Base-by-base conservation (phyloP, 176 grass and related monocot genomes). In the Cenchrus purpureus region DNA sequence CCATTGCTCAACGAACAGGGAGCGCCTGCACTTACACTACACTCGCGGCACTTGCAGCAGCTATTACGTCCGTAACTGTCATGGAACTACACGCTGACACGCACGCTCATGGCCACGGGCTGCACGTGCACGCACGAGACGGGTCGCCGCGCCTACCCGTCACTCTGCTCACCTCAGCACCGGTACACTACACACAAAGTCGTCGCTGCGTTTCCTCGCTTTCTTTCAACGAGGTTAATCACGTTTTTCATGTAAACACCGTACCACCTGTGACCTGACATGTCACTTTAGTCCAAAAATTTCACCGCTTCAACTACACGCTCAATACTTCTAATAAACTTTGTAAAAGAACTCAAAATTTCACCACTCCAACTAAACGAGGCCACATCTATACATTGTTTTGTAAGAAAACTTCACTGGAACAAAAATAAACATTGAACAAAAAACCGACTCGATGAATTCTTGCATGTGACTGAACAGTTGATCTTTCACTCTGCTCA, bases 81-180 rank as follows among this genome's bases (percentile, higher is more conserved):
- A 56, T 69, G 28, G 61, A 28, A 12, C 67, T 17, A 31, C 22
- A 42, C 50, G 25, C 25, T 25, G 25, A 25, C 31, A 11, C 68
- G 6, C 67, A 40, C 8, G 45, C 45, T 11, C 68, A 28, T 17
- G 42, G 57, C 12, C 46, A 80, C 63, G 78, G 10, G 78, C 17
- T 29, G 29, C 63, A 42, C 63, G 48, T 53, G 78, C 34, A 44
- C 74, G 74, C 74, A 22, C 74, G 54, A 22, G 54, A 53, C 17
- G 0, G 28, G 29, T 37, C 78, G 63, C 54, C 0, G 31, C 46
- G 63, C 29, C 61, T 34, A 14, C 68, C 10, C n/a, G 45, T 25
- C 44, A 4, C 8, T 52, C 43, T 11, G 68, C 42, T 70, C 67
- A 45, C 66, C 4, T 46, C 68, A 70, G 4, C 42, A 71, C 3